Evolutionary conservation across 83 land plant species (phyloP).

Genomic region (Picea abies): DNA sequence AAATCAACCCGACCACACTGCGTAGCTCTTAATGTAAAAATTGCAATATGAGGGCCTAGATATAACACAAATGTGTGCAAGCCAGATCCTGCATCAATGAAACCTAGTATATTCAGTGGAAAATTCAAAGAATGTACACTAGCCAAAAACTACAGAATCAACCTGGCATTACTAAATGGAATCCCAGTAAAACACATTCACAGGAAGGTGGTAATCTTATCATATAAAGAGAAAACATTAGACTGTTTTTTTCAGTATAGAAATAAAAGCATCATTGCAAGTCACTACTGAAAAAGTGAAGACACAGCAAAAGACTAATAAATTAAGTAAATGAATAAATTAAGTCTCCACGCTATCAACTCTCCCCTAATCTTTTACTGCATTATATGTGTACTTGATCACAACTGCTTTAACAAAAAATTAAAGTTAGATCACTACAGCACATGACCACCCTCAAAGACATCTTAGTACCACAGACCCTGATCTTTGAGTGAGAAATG

Average conservation of each 20-base stretch:
- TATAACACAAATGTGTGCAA: constrained; percentile 96
- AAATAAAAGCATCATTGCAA: not conserved
- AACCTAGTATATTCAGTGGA: not conserved
- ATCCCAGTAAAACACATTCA: not conserved
- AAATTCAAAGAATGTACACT: not conserved
- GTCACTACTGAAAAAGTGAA: too few relatives aligned
- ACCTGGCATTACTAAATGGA: not conserved
- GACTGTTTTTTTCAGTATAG: not conserved
- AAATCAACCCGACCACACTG: constrained; percentile 92
- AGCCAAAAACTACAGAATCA: not conserved
- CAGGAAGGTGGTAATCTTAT: not conserved
- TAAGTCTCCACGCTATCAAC: not conserved
- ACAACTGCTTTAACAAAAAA: not conserved
- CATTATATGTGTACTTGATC: not conserved
- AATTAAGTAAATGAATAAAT: not conserved
- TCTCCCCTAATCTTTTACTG: not conserved
- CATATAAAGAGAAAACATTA: not conserved
- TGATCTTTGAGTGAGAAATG: not conserved
- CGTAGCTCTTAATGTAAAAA: constrained; percentile 78
- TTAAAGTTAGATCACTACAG: not conserved
- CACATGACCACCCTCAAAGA: not conserved
- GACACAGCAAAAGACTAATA: not conserved
- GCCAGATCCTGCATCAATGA: constrained; percentile 68
- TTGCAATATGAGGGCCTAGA: constrained; percentile 92
- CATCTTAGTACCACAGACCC: not conserved